These are phyloP conservation scores for Fusarium acutatum DNA, from an alignment of 2,329 filamentous ascomycete species.

Conservation along the genomic window DNA sequence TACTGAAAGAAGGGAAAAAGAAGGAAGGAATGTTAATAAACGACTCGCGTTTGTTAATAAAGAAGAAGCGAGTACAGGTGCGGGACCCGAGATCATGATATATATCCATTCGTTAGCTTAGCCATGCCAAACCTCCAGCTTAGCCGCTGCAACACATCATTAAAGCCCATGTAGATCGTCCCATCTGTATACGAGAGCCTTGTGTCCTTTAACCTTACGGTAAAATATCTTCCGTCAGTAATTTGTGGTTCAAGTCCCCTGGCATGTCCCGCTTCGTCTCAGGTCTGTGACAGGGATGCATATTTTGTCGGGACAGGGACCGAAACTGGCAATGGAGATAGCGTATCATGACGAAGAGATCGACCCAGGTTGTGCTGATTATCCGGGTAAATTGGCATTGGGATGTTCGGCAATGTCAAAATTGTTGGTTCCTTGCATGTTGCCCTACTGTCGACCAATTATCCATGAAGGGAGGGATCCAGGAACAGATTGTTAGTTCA, in stretches of 20 bases:
- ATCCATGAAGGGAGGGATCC: background rate
- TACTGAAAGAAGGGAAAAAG: background rate
- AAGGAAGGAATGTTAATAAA: conserved; percentile 9
- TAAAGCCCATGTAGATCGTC: background rate
- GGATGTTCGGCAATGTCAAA: conserved; percentile 20
- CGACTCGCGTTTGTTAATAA: conserved; percentile 14
- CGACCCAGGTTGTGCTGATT: conserved; percentile 2
- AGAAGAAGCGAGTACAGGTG: background rate
- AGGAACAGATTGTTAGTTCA: background rate
- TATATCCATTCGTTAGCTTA: conserved; percentile 3
- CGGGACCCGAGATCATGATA: conserved; percentile 9
- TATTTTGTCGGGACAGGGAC: conserved; percentile 1
- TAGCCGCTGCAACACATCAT: background rate
- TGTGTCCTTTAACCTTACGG: conserved; percentile 22
- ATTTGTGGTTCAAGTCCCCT: conserved; percentile 9
- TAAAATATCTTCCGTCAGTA: conserved; percentile 37
- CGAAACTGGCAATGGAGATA: conserved; percentile 2
- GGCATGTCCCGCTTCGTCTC: conserved; percentile 37
- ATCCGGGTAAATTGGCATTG: conserved; percentile 1
- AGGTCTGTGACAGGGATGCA: conserved; percentile 32
- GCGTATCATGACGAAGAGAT: conserved; percentile 17
- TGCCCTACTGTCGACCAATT: conserved; percentile 4
- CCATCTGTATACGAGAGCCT: conserved; percentile 7
- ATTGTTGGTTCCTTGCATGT: background rate
- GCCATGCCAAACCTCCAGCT: background rate